Conservation (phyloP, 345 rosid species). For the Lepidium aucheri region DNA sequence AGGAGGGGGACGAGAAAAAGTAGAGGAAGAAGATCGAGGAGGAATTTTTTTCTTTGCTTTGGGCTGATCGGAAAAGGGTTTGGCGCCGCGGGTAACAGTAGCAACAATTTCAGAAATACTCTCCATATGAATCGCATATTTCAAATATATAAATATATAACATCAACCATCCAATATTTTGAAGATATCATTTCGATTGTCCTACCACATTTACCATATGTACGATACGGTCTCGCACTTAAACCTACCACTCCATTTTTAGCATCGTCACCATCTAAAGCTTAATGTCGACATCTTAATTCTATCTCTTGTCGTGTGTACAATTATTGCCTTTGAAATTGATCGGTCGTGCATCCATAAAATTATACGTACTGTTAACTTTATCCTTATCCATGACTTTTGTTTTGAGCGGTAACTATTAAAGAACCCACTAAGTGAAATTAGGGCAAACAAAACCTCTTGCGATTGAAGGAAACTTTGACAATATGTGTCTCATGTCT, state of each 20-base stretch:
- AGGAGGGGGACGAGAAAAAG: no score
- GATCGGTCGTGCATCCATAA: not conserved
- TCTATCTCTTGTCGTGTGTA: slow-evolving; percentile 19
- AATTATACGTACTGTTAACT: slow-evolving; percentile 19
- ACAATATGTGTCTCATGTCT: slow-evolving; percentile 11
- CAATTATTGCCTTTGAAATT: slow-evolving; percentile 16
- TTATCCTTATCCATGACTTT: slow-evolving; percentile 24
- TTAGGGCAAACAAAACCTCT: slow-evolving; percentile 15
- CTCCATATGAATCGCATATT: no score
- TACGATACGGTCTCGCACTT: not conserved
- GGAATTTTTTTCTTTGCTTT: no score
- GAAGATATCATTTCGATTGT: not conserved
- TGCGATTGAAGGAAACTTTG: slow-evolving; percentile 18
- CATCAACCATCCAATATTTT: not conserved
- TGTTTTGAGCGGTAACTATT: not conserved
- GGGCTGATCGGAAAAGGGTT: no score
- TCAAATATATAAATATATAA: no score
- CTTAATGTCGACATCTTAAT: slow-evolving; percentile 15
- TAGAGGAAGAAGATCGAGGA: no score
- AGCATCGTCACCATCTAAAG: slow-evolving; percentile 10
- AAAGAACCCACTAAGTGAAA: slow-evolving; percentile 14
- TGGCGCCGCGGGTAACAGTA: no score
- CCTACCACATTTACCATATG: not conserved
- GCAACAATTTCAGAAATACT: no score
- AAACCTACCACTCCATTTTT: slow-evolving; percentile 8